Base-by-base conservation (phyloP, 176 grass and related monocot species). In the Avena eriantha region DNA sequence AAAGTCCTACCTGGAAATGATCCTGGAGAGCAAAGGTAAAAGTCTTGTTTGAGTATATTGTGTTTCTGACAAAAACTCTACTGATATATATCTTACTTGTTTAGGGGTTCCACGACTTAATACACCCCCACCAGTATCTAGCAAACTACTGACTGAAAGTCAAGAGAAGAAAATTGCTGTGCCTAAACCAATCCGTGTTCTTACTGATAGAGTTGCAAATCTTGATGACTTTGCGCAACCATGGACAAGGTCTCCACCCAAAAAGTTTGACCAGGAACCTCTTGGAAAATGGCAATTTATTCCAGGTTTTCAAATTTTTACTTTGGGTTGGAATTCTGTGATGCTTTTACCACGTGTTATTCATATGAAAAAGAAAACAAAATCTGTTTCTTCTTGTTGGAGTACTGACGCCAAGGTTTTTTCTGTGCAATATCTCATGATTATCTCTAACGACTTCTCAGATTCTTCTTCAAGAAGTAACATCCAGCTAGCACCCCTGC, bases 1-100 rank as follows among this genome's bases (percentile, higher is more conserved):
- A 8, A 96, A 98, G 83, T 98, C 96, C 69, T 98, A 98, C 89
- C 77, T 98, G 61, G 96, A 98, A 94, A 98, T 98, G 96, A 98
- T 98, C 67, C 90, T 94, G 73, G 96, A 96, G 77, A 92, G 92
- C 82, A 98, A 95, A 95, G 96, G 96, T 94, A 79, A 58, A 81
- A 47, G 21, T 82, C 26, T 88, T 51, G 46, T 47, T 59, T 69
- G 4, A 12, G 3, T 78, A 57, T 82, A 72, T 86, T 87, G 15
- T 70, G 71, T 88, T 61, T 82, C 13, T 18, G 10, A 47, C 45
- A 10, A 47, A 47, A 11, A 10, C 45, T 78, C 13, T 56, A 41
- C 80, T 95, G 76, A 90, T 84, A 61, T 85, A 76, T 85, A 86
- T 21, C 24, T 90, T 83, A 61, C 73, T 84, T 67, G 82, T 95